phyloP scores from a whole-genome alignment of 345 rosid genomes.

The Syzygium aqueum region DNA sequence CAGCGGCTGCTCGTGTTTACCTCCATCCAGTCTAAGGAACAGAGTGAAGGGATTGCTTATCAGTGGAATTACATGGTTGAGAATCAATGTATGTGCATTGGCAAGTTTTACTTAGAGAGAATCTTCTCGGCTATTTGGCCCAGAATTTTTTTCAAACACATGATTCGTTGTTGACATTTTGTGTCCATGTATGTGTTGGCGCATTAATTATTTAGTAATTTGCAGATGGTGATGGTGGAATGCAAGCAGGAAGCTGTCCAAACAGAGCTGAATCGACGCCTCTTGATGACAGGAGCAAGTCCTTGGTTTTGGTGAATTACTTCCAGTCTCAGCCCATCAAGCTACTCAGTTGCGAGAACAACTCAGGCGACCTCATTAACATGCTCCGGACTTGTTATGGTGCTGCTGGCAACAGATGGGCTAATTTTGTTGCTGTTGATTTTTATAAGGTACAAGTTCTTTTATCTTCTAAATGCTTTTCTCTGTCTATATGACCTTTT shows the following conservation, averaged over 20 bases:
- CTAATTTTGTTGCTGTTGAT: constrained; percentile 48
- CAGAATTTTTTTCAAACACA: background rate
- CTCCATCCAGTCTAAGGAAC: constrained; percentile 42
- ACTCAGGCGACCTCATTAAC: constrained; percentile 36
- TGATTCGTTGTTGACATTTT: background rate
- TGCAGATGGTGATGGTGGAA: constrained; percentile 56
- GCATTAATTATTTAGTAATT: background rate
- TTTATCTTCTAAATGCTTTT: background rate
- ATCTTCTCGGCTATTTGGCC: background rate
- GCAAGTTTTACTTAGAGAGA: background rate
- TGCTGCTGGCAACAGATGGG: constrained; percentile 46
- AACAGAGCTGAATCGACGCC: constrained; percentile 41
- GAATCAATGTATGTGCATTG: constrained; percentile 41
- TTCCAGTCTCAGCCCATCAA: constrained; percentile 20
- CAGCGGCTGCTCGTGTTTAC: constrained; percentile 56
- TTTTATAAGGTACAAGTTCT: background rate
- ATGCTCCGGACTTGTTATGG: constrained; percentile 42
- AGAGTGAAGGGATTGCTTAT: constrained; percentile 54
- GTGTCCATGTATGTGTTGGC: constrained; percentile 24
- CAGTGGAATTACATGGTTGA: constrained; percentile 83
- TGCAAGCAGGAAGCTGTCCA: constrained; percentile 47
- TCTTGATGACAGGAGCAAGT: constrained; percentile 37
- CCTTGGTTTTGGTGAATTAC: constrained; percentile 39
- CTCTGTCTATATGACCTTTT: background rate
- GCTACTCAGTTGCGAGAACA: constrained; percentile 24